Evolutionary conservation across 805 yeast genomes (phyloP), one percentile per base, ranked within the genome.

Genomic region (Suhomyces sp.): DNA sequence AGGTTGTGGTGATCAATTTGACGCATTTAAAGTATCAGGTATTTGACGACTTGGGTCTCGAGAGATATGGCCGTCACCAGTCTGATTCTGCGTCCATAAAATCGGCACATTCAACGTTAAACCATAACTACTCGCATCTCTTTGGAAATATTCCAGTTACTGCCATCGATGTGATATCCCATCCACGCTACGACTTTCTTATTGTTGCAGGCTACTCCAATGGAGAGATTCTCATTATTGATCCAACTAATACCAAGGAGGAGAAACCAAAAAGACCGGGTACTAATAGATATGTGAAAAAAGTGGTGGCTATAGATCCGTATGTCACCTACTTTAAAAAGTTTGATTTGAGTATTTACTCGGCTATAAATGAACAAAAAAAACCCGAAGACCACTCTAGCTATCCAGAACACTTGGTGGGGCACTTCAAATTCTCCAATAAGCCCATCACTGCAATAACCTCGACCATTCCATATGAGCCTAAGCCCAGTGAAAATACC

Each of bases 161-260:
- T 5, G 52, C 67, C 7, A 45, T 65, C 8, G 61, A 59, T 42
- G 61, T 59, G 57, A 62, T 65, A 13, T 12, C 45, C n/a, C 66
- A 64, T 42, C 73, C 78, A 0, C 59, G 62, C 12, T 66, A 72
- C 58, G 83, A 80, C 3, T 64, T 73, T 26, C 75, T 76, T 54
- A 78, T 86, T 12, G 70, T 81, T 10, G 86, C 79, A n/a, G 90
- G 87, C 1, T 85, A 77, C 60, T 73, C 82, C 26, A 84, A 85
- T 67, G 93, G 93, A 2, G 82, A 83, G 48, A 69, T 85, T 4
- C 66, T 77, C 44, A 65, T 83, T 3, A 76, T 83, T 49, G 80
- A 80, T 58, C 73, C 74, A 4, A 40, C 33, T 22, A 38, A 29
- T 5, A 44, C 24, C 19, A 19, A 17, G 22, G 50, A 42, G 15